Evolutionary conservation across 2,329 filamentous ascomycete genomes (phyloP).

Genomic region (Colletotrichum acutatum): DNA sequence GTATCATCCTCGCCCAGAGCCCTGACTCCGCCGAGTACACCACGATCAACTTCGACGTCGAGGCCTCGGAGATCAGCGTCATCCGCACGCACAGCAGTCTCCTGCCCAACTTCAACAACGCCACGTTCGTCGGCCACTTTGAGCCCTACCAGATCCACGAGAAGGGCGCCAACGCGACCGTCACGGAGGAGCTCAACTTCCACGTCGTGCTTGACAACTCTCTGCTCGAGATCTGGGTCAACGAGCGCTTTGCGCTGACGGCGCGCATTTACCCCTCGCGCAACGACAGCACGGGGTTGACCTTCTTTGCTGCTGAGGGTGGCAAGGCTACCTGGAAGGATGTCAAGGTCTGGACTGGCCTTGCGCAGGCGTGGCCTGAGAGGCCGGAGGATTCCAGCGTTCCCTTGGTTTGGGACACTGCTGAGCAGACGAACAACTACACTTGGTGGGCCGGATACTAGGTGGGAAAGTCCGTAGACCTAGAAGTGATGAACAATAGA

Average conservation of each 20-base stretch:
- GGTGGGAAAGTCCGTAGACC: background rate
- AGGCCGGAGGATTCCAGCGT: constrained; percentile 33
- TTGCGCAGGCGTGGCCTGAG: constrained; percentile 34
- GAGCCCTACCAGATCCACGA: constrained; percentile 27
- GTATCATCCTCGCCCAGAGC: constrained; percentile 35
- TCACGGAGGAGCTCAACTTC: constrained; percentile 30
- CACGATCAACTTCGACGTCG: constrained; percentile 31
- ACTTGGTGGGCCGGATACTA: constrained; percentile 33
- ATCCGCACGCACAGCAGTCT: constrained; percentile 33
- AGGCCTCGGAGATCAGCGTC: constrained; percentile 22
- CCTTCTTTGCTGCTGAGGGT: constrained; percentile 30
- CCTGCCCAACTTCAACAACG: constrained; percentile 35
- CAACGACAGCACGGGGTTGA: constrained; percentile 34
- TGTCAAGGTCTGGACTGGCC: constrained; percentile 30
- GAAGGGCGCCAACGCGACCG: background rate
- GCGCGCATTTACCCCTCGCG: constrained; percentile 36
- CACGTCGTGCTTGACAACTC: constrained; percentile 33
- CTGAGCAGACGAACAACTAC: constrained; percentile 35
- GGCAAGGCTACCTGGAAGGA: constrained; percentile 26
- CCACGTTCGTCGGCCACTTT: constrained; percentile 32
- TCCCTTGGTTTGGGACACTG: constrained; percentile 26
- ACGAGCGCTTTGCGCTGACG: constrained; percentile 35
- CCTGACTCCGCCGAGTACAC: constrained; percentile 33
- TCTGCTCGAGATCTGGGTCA: constrained; percentile 36
- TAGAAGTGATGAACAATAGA: background rate